Evolutionary conservation across 192 early-diverging fungal species (phyloP).

Genomic region (Anaeromyces robustus): DNA sequence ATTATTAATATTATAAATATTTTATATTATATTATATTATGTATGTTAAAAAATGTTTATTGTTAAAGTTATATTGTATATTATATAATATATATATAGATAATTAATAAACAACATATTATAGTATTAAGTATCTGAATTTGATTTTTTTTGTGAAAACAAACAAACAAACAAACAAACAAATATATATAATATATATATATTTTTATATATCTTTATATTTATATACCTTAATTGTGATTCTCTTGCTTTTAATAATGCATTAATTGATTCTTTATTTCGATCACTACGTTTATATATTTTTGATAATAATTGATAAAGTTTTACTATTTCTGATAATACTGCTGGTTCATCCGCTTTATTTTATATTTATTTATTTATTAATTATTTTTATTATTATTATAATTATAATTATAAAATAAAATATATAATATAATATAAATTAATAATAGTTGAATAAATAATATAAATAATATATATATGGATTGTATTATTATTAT

Average conservation of each 20-base stretch:
- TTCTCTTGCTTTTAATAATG: conserved; percentile 15
- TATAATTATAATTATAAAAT: too few species aligned
- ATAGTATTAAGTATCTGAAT: too few species aligned
- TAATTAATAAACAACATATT: too few species aligned
- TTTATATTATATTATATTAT: background rate
- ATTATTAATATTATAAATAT: conserved; percentile 5
- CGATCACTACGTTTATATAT: background rate
- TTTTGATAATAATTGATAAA: conserved; percentile 15
- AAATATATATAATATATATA: too few species aligned
- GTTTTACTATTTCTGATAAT: conserved; percentile 15
- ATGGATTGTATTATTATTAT: too few species aligned
- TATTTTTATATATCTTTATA: background rate
- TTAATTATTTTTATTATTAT: conserved; percentile 10
- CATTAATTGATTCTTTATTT: conserved; percentile 11
- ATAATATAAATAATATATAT: too few species aligned
- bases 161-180: conserved; percentile 3
- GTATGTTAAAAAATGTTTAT: too few species aligned
- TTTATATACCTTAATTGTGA: conserved; percentile 12
- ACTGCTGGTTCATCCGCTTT: conserved; percentile 13
- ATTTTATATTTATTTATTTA: background rate
- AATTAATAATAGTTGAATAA: too few species aligned
- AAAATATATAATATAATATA: too few species aligned
- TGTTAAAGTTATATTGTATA: too few species aligned
- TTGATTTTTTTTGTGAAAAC: too few species aligned
- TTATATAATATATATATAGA: too few species aligned